Base-by-base conservation (phyloP, 164 flowering plant species). In the Buxus sempervirens region DNA sequence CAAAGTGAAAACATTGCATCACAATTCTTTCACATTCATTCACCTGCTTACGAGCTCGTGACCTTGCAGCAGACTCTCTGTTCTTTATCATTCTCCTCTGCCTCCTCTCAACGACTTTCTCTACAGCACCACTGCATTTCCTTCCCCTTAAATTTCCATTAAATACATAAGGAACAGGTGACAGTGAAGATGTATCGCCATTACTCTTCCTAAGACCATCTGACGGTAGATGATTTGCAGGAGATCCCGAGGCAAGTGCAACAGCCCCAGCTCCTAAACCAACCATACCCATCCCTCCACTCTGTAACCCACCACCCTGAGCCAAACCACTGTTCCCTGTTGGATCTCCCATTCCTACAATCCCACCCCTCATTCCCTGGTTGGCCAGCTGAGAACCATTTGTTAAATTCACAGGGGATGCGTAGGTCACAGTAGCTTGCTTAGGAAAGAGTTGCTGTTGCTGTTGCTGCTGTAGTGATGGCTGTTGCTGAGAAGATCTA, bases 11-110 rank as follows among this genome's bases (percentile, higher is more conserved):
- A 32, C 7, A 7, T 3, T 32, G 38, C 7, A 32, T 3, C 3
- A 32, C 38, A 32, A 32, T 7, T 32, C 3, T 32, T 32, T 32
- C 38, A 32, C 38, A 32, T 32, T 32, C 38, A 57, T 57, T 57
- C 23, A 86, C 90, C 88, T 86, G 90, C 73, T 86, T 86, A 12
- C 88, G 83, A 62, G 82, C 88, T 51, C 90, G 69, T 56, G 90
- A 86, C 74, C 90, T 73, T 9, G 90, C 90, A 20, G 90, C 90
- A 45, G 88, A 83, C 65, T 86, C 90, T 53, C 90, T 72, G 69
- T 86, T 86, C 76, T 86, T 86, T 70, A 86, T 86, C 90, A 86
- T 86, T 65, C 88, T 60, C 63, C 81, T 78, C 76, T 84, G 90
- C 70, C 77, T 86, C 79, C 79, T 82, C 83, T 83, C 84, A 3